A percentile compares a stretch with the other conserved stretches of the same genome.
Evolutionary conservation across 192 early-diverging fungal genomes (phyloP).

Genomic region (Geosiphon pyriformis): DNA sequence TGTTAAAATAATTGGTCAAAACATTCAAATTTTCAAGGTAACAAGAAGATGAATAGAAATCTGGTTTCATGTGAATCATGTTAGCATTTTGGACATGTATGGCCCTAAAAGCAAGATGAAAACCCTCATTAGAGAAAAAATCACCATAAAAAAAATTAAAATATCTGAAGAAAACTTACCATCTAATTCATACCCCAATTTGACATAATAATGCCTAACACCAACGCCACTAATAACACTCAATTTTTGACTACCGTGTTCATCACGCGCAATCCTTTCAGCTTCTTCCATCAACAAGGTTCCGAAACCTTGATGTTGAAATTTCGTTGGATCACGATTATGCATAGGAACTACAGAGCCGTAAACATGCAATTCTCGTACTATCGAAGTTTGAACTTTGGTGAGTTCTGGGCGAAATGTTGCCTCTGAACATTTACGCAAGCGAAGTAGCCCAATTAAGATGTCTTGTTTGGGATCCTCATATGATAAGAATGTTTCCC

Average conservation of each 20-base stretch:
- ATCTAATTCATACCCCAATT: constrained; percentile 93
- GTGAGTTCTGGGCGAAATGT: constrained; percentile 92
- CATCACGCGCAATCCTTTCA: constrained; percentile 94
- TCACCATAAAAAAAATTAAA: background rate
- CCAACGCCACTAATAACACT: constrained; percentile 97
- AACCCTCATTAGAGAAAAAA: constrained; percentile 1
- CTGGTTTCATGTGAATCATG: too few relatives aligned
- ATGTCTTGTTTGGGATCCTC: constrained; percentile 98
- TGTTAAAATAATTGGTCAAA: too few relatives aligned
- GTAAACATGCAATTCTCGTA: constrained; percentile 97
- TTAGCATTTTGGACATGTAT: constrained; percentile 94
- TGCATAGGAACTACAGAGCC: constrained; percentile 95
- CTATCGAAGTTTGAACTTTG: constrained; percentile 76
- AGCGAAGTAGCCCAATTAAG: constrained; percentile 86
- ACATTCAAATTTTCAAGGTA: too few relatives aligned
- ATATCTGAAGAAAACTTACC: constrained; percentile 40
- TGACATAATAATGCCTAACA: constrained; percentile 95
- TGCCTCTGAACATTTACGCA: constrained; percentile 85
- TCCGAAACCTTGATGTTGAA: constrained; percentile 99
- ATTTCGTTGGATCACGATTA: constrained; percentile 93
- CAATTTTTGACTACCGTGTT: constrained; percentile 92
- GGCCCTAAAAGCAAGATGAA: constrained; percentile 48
- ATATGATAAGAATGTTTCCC: constrained; percentile 99
- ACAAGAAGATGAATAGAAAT: too few relatives aligned
- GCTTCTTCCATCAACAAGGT: constrained; percentile 99